Evolutionary conservation across 2,329 filamentous ascomycete genomes (phyloP), one percentile per base, ranked within the genome.

Genomic region (Neonectria faginata): DNA sequence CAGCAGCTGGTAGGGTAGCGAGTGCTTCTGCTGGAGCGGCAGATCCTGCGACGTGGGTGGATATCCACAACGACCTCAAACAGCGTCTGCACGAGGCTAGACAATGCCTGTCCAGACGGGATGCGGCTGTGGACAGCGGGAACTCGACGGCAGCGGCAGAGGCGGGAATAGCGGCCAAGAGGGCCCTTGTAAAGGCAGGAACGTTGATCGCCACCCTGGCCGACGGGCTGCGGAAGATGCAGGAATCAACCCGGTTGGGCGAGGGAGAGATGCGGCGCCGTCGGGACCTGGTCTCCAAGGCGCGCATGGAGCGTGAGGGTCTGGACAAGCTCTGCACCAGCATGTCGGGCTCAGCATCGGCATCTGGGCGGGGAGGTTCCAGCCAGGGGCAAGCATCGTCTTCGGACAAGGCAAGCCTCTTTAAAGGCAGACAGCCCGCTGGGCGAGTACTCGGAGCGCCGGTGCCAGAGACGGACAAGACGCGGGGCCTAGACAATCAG

Each of bases 1-100:
- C 83, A 53, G 82, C 85, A 0, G 78, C 80, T 2, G 82, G 81
- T 3, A 79, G 81, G 68, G 76, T 81, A 27, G 77, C 78, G 45
- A 83, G 76, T 44, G 76, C 79, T 22, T 74, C 77, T 5, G 72
- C 74, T 12, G 78, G 77, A 22, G 83, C 86, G 2, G 82, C 83
- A 14, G 89, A 91, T 74, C 89, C 89, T 1, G 85, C 86, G 3
- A 89, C 90, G 1, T 96, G 93, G 92, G 79, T 95, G 27, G 92
- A 95, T 74, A 83, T 92, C 60, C 89, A 94, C 74, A 81, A 87
- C 27, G 91, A 94, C 74, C 84, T 94, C 79, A 94, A 94, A 79
- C 82, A 83, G 16, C 85, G 87, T 67, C 66, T 80, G 11, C 78
- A 79, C 47, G 90, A 93, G 74, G 86, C 94, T 78, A 92, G 93